A percentile compares a stretch with the other conserved stretches of the same genome.
Conservation (phyloP, 495 filamentous ascomycete genomes). For the Talaromyces trachyspermus region DNA sequence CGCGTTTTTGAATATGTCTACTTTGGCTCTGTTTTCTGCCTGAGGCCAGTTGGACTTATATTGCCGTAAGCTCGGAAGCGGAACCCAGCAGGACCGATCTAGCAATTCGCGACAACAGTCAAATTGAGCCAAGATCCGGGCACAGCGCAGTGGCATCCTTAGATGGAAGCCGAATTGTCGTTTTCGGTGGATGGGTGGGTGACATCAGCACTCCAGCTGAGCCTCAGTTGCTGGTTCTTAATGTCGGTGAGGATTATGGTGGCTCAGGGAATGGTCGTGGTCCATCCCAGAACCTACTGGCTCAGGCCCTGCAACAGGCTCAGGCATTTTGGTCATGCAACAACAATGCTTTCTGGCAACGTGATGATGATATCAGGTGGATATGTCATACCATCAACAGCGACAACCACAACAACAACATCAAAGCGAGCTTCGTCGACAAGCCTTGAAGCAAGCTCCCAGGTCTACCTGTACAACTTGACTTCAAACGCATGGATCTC, state of each 20-base stretch:
- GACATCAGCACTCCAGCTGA: constrained; percentile 63
- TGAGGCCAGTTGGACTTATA: constrained; percentile 77
- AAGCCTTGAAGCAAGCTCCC: constrained; percentile 27
- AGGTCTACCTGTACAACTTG: constrained; percentile 68
- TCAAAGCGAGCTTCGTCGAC: constrained; percentile 30
- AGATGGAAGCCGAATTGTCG: constrained; percentile 65
- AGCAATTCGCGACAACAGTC: constrained; percentile 25
- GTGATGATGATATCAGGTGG: constrained; percentile 89
- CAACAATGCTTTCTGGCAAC: constrained; percentile 72
- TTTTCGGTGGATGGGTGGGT: constrained; percentile 90
- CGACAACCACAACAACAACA: constrained; percentile 23
- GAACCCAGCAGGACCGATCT: constrained; percentile 38
- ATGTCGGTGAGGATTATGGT: constrained; percentile 63
- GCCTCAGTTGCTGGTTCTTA: constrained; percentile 71
- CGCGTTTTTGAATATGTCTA: constrained; percentile 91
- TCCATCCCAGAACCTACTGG: constrained; percentile 43
- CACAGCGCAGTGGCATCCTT: constrained; percentile 74
- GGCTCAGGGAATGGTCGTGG: constrained; percentile 71
- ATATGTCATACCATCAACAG: constrained; percentile 53
- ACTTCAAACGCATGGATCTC: constrained; percentile 65
- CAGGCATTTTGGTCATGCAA: constrained; percentile 77
- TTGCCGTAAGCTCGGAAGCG: constrained; percentile 48
- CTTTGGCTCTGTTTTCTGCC: constrained; percentile 84
- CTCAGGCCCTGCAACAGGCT: constrained; percentile 34
- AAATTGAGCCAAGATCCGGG: constrained; percentile 72